Base-by-base conservation (phyloP, 768 basidiomycete species). In the Tulasnella calospora region DNA sequence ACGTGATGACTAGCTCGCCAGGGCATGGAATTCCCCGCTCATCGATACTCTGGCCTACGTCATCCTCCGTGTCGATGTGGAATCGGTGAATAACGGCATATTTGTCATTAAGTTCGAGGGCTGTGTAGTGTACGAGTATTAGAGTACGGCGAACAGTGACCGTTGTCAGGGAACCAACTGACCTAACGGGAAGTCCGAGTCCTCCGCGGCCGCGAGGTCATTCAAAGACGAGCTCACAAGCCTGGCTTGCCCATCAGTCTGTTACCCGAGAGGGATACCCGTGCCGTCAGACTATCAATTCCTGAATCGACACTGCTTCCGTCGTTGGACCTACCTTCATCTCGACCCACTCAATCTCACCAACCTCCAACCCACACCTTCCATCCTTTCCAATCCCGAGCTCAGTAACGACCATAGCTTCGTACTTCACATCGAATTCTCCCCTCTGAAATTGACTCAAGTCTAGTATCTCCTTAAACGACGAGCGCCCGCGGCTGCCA, bases 341-440 rank as follows among this genome's bases (percentile, higher is more conserved):
- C 23, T 67, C 61, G 78, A 85, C 85, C 67, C 92, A 82, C 33
- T 82, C 83, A 13, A 92, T 81, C 5, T 81, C 85, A 77, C 89
- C 88, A 21, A 94, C 84, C 74, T 87, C 86, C 21, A 93, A 73
- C 19, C 86, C 85, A 85, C 88, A 91, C 21, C 90, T 89, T 0
- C 90, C 91, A 3, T 83, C 80, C 81, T 89, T 90, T 23, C 86
- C 85, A 33, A 67, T 17, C 61, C 61, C 61, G 33, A 67, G 61
- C 61, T 67, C 61, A 8, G 21, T 67, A 30, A 67, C 61, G 27
- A 33, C 33, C 61, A 67, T 67, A 5, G 61, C 61, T 17, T 67
- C 61, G 33, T 67, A 67, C 82, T 72, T 87, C 84, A 79, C 90
- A 88, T 90, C 89, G 88, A 82, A 84, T 86, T 55, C 88, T 84